These are phyloP conservation scores for Schwanniomyces pseudopolymorphus DNA, from an alignment of 805 yeast species.

Conservation along the genomic window DNA sequence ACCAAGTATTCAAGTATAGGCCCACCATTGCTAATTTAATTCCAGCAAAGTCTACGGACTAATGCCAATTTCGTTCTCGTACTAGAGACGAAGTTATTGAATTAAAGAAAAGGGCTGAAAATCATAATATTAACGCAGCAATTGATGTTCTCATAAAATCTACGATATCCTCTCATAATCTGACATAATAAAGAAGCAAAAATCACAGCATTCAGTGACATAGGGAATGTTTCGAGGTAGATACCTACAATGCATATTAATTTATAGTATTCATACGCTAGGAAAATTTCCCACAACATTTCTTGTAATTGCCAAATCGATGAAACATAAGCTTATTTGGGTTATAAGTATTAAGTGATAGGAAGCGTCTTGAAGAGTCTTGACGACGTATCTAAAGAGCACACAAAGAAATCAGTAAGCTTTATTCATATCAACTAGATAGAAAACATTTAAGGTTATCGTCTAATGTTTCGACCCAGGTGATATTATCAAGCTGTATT, in stretches of 20 bases:
- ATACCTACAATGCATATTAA: conserved; percentile 17
- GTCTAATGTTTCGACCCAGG: neutral
- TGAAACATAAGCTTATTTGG: too few relatives aligned
- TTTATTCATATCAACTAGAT: neutral
- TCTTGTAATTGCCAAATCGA: conserved; percentile 14
- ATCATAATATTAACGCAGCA: conserved; percentile 20
- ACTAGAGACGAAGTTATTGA: conserved; percentile 14
- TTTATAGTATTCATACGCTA: conserved; percentile 11
- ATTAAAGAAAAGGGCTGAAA: conserved; percentile 21
- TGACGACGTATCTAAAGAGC: too few relatives aligned
- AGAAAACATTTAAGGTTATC: neutral
- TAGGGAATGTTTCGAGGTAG: conserved; percentile 20
- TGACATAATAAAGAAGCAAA: conserved; percentile 15
- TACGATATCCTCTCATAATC: conserved; percentile 23
- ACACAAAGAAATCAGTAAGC: too few relatives aligned
- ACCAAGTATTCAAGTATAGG: conserved; percentile 13
- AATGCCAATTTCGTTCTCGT: conserved; percentile 12
- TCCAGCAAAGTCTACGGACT: conserved; percentile 17
- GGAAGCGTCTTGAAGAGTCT: too few relatives aligned
- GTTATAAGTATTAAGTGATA: too few relatives aligned
- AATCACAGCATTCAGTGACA: conserved; percentile 19
- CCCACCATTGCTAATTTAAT: conserved; percentile 23
- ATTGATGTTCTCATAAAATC: conserved; percentile 30
- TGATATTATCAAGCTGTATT: neutral
- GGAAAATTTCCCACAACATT: conserved; percentile 14